Evolutionary conservation across 129 eudicot species (phyloP), one percentile per base, ranked within the genome.

Genomic region (Erigeron canadensis): DNA sequence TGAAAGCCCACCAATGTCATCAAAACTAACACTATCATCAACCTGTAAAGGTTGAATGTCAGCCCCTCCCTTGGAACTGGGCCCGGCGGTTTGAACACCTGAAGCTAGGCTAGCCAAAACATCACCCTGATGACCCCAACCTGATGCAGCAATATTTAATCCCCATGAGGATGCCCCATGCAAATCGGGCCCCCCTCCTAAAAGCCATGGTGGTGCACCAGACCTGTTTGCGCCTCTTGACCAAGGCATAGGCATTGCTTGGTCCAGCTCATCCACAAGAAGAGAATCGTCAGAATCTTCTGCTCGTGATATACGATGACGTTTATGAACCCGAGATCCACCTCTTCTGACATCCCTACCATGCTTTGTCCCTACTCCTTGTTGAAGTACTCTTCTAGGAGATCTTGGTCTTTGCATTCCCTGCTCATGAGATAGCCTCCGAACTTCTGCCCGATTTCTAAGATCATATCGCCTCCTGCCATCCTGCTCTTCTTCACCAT

Each of bases 1-100:
- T 54, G 99, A 88, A 63, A 95, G 89, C 76, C 99, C 99, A 5
- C 99, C 99, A 40, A 95, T 95, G 57, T 95, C 99, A 81, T 95
- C 95, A 74, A 95, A 95, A 73, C 94, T 90, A 61, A 95, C 91
- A 73, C 81, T 88, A 69, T 90, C 97, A 59, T 90, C 99, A 28
- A 95, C 83, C 76, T 90, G 99, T 51, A 95, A 77, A 18, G 99
- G 97, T 66, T 95, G 96, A 80, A 95, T 95, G 73, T 95, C 99
- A 62, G 99, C 99, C 73, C 99, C 99, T 8, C 99, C 97, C 77
- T 95, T 90, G 42, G 99, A 95, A 77, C 99, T 95, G 28, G 99
- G 99, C 13, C 99, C 99, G 17, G 99, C 99, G 50, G 99, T 95
- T 81, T 95, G 68, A 63, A 63, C 68, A 40, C 68, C 68, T 8